phyloP scores from a whole-genome alignment of 2,329 filamentous ascomycete species.

The Ophiocordyceps sinensis region DNA sequence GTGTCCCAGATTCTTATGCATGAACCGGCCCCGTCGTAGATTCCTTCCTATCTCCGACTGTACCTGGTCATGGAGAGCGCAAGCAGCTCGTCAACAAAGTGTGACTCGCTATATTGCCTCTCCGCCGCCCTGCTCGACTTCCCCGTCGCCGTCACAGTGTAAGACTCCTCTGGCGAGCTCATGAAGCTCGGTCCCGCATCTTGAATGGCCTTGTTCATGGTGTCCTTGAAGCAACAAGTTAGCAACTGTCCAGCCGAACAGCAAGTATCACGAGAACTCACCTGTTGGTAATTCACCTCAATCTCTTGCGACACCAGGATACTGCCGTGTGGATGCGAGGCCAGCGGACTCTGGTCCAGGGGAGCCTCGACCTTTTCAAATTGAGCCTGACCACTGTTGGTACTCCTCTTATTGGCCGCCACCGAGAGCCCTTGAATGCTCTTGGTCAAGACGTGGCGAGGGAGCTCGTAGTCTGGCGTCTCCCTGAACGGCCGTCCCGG shows the following conservation, averaged over 20 bases:
- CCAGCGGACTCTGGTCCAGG: conserved; percentile 5
- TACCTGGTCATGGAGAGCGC: conserved; percentile 5
- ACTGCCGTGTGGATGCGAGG: conserved; percentile 27
- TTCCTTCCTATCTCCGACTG: background rate
- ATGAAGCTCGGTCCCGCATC: background rate
- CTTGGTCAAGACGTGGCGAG: background rate
- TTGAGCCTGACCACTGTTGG: conserved; percentile 32
- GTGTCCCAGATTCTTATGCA: background rate
- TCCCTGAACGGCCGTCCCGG: background rate
- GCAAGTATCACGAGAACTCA: background rate
- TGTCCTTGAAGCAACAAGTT: background rate
- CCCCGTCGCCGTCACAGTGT: conserved; percentile 3
- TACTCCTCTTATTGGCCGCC: background rate
- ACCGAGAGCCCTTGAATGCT: background rate
- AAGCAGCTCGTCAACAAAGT: conserved; percentile 10
- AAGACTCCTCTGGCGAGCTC: background rate
- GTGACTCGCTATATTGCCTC: conserved; percentile 1
- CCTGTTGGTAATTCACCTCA: conserved; percentile 29
- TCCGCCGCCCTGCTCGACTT: background rate
- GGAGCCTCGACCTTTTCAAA: background rate
- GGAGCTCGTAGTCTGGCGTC: background rate
- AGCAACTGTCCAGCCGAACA: background rate
- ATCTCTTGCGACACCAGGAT: conserved; percentile 51
- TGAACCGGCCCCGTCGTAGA: background rate
- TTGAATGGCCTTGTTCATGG: background rate